These are phyloP conservation scores for Yamadazyma siamensis DNA, from an alignment of 1,139 yeast genomes.

Conservation along the genomic window DNA sequence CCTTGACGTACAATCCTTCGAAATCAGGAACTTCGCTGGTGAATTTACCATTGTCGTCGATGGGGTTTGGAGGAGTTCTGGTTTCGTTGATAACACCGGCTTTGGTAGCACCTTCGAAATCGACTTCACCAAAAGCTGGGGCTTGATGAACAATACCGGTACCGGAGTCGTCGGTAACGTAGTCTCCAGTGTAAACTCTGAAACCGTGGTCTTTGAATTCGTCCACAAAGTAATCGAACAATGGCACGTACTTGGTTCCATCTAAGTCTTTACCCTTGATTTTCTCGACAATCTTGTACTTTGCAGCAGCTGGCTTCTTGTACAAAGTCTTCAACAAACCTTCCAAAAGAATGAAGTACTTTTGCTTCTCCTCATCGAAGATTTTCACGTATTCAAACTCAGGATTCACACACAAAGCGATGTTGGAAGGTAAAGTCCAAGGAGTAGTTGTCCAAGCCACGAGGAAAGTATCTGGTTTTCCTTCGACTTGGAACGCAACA, in stretches of 20 bases:
- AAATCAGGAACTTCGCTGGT: constrained; percentile 70
- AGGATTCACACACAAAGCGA: constrained; percentile 90
- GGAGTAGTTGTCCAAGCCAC: constrained; percentile 99
- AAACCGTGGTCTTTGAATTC: constrained; percentile 74
- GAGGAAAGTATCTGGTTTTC: constrained; percentile 75
- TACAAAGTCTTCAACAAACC: constrained; percentile 74
- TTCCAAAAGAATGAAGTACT: constrained; percentile 80
- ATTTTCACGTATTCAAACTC: constrained; percentile 89
- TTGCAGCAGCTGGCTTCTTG: constrained; percentile 92
- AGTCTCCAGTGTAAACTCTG: constrained; percentile 75
- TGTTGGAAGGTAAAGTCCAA: constrained; percentile 96
- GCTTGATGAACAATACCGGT: constrained; percentile 98
- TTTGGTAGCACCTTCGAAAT: constrained; percentile 77
- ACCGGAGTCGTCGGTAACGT: constrained; percentile 93
- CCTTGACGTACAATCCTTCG: constrained; percentile 86
- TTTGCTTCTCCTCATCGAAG: constrained; percentile 80
- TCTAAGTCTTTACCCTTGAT: constrained; percentile 75
- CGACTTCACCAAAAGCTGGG: constrained; percentile 99
- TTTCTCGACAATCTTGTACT: constrained; percentile 76
- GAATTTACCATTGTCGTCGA: constrained; percentile 88
- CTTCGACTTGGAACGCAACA: constrained; percentile 77
- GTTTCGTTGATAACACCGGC: constrained; percentile 73
- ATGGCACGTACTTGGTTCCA: constrained; percentile 78
- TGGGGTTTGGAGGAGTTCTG: constrained; percentile 82
- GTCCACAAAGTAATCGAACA: constrained; percentile 77